A percentile compares a stretch with the other conserved stretches of the same genome.
Evolutionary conservation across 192 early-diverging fungal genomes (phyloP).

Genomic region (Helicostylum pulchrum): DNA sequence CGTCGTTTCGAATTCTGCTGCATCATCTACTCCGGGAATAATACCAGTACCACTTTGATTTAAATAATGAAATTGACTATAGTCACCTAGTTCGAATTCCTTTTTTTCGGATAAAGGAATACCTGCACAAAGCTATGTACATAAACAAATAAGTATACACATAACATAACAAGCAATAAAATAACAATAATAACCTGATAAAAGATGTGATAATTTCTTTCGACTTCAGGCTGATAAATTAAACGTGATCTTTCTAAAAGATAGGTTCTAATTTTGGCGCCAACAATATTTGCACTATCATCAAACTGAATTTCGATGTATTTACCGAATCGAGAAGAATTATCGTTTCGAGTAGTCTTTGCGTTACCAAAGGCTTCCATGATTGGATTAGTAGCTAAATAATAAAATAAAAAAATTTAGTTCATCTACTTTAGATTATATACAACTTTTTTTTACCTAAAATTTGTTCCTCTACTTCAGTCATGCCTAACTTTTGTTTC

Average conservation of each 20-base stretch:
- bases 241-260: conserved; percentile 94
- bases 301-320: conserved; percentile 97
- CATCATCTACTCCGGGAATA: conserved; percentile 89
- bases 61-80: conserved; percentile 80
- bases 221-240: conserved; percentile 87
- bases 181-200: conserved; percentile 64
- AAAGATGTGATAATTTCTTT: conserved; percentile 99
- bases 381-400: conserved; percentile 91
- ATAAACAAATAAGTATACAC: not conserved
- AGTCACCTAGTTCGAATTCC: conserved; percentile 76
- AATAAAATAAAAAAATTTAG: not conserved
- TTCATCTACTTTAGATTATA: not conserved
- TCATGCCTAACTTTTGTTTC: conserved; percentile 53
- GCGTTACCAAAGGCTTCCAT: conserved; percentile 99
- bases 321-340: conserved; percentile 97
- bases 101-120: conserved; percentile 79
- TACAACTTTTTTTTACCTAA: conserved; percentile 40
- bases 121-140: conserved; percentile 74
- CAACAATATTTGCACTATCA: conserved; percentile 79
- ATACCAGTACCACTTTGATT: conserved; percentile 81
- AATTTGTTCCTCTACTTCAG: conserved; percentile 77
- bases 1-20: conserved; percentile 86
- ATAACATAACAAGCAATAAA: not conserved
- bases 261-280: conserved; percentile 94
- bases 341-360: conserved; percentile 99